These are phyloP conservation scores for Hypoxylon sp. DNA, from an alignment of 2,329 filamentous ascomycete genomes.

Conservation along the genomic window DNA sequence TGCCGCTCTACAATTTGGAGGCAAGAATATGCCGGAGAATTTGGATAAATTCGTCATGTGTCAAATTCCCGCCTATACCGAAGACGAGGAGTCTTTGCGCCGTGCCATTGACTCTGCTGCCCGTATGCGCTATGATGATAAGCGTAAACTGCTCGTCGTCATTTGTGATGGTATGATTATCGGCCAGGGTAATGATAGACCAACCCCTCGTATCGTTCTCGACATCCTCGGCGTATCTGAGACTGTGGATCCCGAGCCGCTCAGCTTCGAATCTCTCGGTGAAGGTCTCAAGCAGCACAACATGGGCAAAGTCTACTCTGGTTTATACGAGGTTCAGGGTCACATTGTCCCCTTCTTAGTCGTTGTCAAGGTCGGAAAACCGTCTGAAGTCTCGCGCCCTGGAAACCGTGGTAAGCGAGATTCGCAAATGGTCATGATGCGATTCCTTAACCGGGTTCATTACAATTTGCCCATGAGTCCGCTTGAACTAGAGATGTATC, in stretches of 20 bases:
- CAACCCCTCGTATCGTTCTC: slow-evolving; percentile 94
- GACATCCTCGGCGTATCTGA: slow-evolving; percentile 97
- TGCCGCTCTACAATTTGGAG: slow-evolving; percentile 93
- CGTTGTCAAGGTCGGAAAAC: slow-evolving; percentile 97
- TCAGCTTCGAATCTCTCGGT: slow-evolving; percentile 96
- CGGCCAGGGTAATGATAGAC: slow-evolving; percentile 95
- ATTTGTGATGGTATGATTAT: slow-evolving; percentile 99
- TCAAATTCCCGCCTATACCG: slow-evolving; percentile 97
- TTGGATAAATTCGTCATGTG: slow-evolving; percentile 99
- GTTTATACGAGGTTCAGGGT: slow-evolving; percentile 96
- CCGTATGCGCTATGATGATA: slow-evolving; percentile 97
- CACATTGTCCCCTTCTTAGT: slow-evolving; percentile 99
- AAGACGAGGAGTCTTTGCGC: slow-evolving; percentile 96
- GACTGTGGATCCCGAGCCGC: slow-evolving; percentile 91
- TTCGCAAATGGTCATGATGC: slow-evolving; percentile 98
- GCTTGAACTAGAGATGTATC: slow-evolving; percentile 97
- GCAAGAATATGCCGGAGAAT: slow-evolving; percentile 93
- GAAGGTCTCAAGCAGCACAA: slow-evolving; percentile 98
- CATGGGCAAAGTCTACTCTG: slow-evolving; percentile 99
- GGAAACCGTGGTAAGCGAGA: slow-evolving; percentile 99
- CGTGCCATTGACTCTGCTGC: slow-evolving; percentile 97
- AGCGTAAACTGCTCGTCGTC: slow-evolving; percentile 93
- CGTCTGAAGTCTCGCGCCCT: slow-evolving; percentile 93
- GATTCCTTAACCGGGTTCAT: slow-evolving; percentile 98
- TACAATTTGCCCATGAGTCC: slow-evolving; percentile 98